Evolutionary conservation across 1,284 basidiomycete species (phyloP).

Genomic region (Ceratobasidium sp.): DNA sequence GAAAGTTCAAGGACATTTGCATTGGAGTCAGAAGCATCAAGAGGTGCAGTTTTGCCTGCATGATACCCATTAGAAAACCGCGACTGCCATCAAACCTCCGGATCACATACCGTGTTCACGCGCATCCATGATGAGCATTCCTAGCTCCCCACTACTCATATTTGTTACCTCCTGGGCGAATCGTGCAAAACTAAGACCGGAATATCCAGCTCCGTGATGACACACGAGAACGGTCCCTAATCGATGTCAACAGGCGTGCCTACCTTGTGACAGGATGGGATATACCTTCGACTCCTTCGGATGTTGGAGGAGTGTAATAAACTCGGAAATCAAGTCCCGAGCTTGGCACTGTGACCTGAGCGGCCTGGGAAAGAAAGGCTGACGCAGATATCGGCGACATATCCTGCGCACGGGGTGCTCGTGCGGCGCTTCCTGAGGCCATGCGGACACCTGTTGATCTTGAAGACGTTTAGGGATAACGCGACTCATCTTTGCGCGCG

Average conservation of each 20-base stretch:
- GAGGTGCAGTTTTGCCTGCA: constrained; percentile 64
- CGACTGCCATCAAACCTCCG: not conserved
- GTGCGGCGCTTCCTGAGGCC: constrained; percentile 8
- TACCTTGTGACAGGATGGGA: not conserved
- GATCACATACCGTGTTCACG: constrained; percentile 80
- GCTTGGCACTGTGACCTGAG: constrained; percentile 69
- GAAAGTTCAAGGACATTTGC: constrained; percentile 69
- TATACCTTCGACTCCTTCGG: constrained; percentile 47
- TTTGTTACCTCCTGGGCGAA: constrained; percentile 78
- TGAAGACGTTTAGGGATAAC: not conserved
- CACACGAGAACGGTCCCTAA: constrained; percentile 79
- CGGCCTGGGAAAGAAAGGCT: constrained; percentile 75
- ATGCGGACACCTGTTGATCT: constrained; percentile 28
- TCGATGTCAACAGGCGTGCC: constrained; percentile 47
- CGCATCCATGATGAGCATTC: constrained; percentile 84
- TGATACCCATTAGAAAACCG: not conserved
- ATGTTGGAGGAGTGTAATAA: constrained; percentile 67
- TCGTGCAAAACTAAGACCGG: constrained; percentile 86
- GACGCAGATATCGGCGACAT: constrained; percentile 77
- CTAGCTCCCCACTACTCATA: constrained; percentile 73
- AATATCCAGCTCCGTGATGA: constrained; percentile 95
- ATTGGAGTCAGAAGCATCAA: constrained; percentile 47
- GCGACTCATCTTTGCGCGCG: constrained; percentile 1
- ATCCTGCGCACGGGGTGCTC: constrained; percentile 51
- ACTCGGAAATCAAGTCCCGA: constrained; percentile 71